Base-by-base conservation (phyloP, 805 yeast species). In the Metschnikowia similis region DNA sequence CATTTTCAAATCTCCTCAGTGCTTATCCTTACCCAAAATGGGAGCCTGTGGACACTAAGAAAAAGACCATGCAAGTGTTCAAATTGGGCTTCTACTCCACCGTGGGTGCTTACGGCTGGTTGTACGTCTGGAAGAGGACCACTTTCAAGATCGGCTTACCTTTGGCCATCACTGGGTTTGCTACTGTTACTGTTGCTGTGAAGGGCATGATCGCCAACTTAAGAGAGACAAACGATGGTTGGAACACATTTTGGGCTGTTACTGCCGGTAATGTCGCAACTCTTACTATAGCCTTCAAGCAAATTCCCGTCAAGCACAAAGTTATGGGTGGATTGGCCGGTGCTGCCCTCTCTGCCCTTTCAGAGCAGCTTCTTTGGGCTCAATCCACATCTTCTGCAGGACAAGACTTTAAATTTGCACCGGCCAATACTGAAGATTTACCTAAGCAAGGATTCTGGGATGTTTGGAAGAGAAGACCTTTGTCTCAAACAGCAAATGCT, bases 391-490 rank as follows among this genome's bases (percentile, higher is more conserved):
- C 67, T 45, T 69, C 70, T 47, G 71, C 71, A 27, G 73, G 73
- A 39, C 60, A 57, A 54, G 67, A 71, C 51, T 66, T 65, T 38
- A 74, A 66, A 35, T 70, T 68, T 56, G 71, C 67, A 34, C 62
- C 69, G 37, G 75, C 71, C 40, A 75, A 67, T 68, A 68, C 59
- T 51, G 65, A 66, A 51, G 68, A 68, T 17, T 47, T 53, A 48
- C 58, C 56, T 16, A 59, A 62, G 55, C 67, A 63, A 57, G 83
- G 83, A 35, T 86, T 87, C 70, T 89, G 90, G 90, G 92, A 87
- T 56, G 83, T 84, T 35, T 81, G 82, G 64, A 80, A 83, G 72
- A 84, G 96, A 75, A 80, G 87, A 62, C 96, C 96, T 14, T 70
- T 88, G 56, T 82, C 89, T 17, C 90, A 87, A 69, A 87, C 95